Conservation (phyloP, 2,329 filamentous ascomycete species). For the Talaromyces islandicus region DNA sequence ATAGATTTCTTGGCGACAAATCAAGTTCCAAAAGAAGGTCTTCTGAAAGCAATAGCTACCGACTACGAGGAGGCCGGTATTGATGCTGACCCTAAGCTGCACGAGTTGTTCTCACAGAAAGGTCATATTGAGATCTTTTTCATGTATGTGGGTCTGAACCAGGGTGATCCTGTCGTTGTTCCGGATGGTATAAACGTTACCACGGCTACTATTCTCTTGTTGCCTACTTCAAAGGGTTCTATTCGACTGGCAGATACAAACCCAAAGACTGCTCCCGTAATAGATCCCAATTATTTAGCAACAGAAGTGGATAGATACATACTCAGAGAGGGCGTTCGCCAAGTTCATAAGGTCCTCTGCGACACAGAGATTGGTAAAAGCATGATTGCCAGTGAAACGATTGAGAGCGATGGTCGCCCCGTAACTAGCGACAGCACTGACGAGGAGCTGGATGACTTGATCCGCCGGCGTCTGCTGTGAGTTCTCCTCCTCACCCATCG, state of each 20-base stretch:
- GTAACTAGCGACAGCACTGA: too few species aligned
- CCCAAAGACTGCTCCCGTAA: neutral
- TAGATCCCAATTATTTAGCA: slow-evolving; percentile 2
- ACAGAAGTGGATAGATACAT: slow-evolving; percentile 1
- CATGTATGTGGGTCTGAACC: neutral
- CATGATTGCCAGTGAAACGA: neutral
- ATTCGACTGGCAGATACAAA: neutral
- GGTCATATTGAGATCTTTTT: slow-evolving; percentile 1
- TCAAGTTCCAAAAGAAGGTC: neutral
- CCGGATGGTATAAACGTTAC: neutral
- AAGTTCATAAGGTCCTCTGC: neutral
- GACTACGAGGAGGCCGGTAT: neutral
- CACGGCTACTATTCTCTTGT: neutral
- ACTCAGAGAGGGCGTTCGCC: neutral
- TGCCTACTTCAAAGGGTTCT: slow-evolving; percentile 2
- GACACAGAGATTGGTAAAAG: neutral
- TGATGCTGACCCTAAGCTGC: neutral
- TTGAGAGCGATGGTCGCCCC: too few species aligned
- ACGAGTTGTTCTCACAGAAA: neutral
- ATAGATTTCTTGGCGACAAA: neutral
- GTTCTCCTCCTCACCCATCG: neutral
- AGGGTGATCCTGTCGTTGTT: neutral
- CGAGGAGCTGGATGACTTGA: neutral
- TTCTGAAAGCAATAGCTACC: neutral
- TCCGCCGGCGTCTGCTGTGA: neutral